Conservation (phyloP, 192 early-diverging fungal genomes). For the Linnemannia schmuckeri region DNA sequence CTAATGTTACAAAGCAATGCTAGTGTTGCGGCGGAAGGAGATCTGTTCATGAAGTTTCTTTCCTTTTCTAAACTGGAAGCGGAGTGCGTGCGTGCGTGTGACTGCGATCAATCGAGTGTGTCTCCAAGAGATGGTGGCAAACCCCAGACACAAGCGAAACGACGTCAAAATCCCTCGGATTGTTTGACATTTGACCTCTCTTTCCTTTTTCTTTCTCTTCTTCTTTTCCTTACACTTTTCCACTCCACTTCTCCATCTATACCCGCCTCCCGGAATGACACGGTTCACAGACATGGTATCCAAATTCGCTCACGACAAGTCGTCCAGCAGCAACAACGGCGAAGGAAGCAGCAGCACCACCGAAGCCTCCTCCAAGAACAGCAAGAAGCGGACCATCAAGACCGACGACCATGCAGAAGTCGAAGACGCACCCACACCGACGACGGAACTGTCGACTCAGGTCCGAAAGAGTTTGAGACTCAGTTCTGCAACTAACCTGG, state of each 20-base stretch:
- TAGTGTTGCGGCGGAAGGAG: neutral
- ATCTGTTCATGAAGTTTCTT: neutral
- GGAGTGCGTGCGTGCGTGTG: neutral
- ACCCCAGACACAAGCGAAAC: neutral
- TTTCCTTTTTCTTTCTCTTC: neutral
- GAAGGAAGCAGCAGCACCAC: slow-evolving; percentile 5
- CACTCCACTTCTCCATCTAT: neutral
- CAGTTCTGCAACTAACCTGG: neutral
- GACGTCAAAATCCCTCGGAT: neutral
- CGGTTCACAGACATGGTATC: slow-evolving; percentile 33
- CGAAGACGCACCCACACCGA: neutral
- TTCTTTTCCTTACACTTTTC: neutral
- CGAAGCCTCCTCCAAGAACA: neutral
- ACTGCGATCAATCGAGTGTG: neutral
- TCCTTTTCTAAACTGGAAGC: neutral
- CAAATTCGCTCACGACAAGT: slow-evolving; percentile 34
- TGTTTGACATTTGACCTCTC: neutral
- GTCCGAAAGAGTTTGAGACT: slow-evolving; percentile 40
- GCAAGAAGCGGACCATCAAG: slow-evolving; percentile 25
- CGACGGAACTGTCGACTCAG: slow-evolving; percentile 12
- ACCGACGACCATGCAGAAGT: neutral
- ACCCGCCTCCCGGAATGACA: slow-evolving; percentile 4
- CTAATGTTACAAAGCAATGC: no score
- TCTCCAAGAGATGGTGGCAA: neutral
- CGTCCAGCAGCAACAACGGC: neutral